Conservation (phyloP, 129 eudicot genomes). For the Logfia minima region DNA sequence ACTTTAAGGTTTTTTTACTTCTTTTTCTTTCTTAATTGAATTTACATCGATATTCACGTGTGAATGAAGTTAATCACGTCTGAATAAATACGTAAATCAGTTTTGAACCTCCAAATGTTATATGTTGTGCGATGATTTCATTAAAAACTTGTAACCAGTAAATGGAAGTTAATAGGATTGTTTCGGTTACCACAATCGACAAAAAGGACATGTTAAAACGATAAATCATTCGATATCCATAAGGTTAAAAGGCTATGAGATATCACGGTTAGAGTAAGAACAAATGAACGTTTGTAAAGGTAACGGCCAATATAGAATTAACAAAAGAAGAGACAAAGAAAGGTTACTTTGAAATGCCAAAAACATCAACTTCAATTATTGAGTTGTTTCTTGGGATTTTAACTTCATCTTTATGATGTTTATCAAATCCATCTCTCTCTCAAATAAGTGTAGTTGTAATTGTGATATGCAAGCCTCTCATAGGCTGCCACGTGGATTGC, state of each 20-base stretch:
- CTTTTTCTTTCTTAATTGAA: too few species aligned
- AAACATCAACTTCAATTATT: conserved; percentile 27
- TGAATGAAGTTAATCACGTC: too few species aligned
- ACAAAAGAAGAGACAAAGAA: conserved; percentile 43
- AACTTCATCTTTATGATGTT: conserved; percentile 32
- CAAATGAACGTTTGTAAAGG: conserved; percentile 19
- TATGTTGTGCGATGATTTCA: not conserved
- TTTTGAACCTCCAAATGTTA: not conserved
- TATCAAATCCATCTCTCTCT: conserved; percentile 22
- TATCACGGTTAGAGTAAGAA: conserved; percentile 15
- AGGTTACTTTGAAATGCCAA: conserved; percentile 38
- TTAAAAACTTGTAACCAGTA: not conserved
- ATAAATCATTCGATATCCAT: not conserved
- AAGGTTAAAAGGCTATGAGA: conserved; percentile 1
- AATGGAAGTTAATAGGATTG: not conserved
- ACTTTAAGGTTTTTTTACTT: too few species aligned
- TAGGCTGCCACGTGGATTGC: conserved; percentile 29
- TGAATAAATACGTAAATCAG: too few species aligned
- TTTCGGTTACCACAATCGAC: conserved; percentile 24
- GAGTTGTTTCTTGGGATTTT: conserved; percentile 38
- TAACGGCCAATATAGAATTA: conserved; percentile 27
- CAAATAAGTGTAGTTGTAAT: conserved; percentile 20
- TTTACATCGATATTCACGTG: too few species aligned
- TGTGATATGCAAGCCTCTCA: conserved; percentile 21
- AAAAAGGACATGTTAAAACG: conserved; percentile 23